Base-by-base conservation (phyloP, 352 stramenopile genomes). In the Pythium phragmitis region DNA sequence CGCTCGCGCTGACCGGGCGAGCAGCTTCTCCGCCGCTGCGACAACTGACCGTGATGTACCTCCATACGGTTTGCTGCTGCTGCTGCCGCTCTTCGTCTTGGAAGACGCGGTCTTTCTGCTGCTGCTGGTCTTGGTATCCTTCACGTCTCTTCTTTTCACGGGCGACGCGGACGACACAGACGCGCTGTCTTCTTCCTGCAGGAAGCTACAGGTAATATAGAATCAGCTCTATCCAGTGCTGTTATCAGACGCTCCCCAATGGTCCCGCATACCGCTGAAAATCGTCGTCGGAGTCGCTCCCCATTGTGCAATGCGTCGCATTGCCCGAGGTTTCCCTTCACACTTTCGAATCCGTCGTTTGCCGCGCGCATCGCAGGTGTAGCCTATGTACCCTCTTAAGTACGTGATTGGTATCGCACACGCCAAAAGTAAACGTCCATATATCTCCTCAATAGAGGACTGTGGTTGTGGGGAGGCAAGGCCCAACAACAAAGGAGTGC, bases 271-370 rank as follows among this genome's bases (percentile, higher is more conserved):
- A 88, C 81, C 77, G 72, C 73, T 78, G 75, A 66, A 91, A 91
- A 47, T 87, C 80, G 34, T 79, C 65, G 49, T 88, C 77, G 53
- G 76, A 86, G 59, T 87, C 77, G 57, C 73, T 77, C 26, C 70
- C 69, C 54, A 75, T 65, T 47, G 28, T 54, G 16, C 21, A 4
- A 4, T 53, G 12, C n/a, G 5, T 45, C 26, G 36, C 61, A 68
- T 69, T 60, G 64, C 46, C 50, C 17, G 23, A 45, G 33, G 63
- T 68, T 60, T 54, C 45, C 33, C 39, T 49, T 49, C 43, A 45
- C 13, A 41, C 60, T 66, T 63, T 63, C 61, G 46, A 63, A 62
- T 21, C 14, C 19, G 37, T 5, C 21, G 19, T 30, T 42, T 58
- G n/a, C 13, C 34, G 36, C 34, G 36, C 41, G 12, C 39, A 45